Base-by-base conservation (phyloP, 495 filamentous ascomycete genomes). In the Aspergillus conjunctus region DNA sequence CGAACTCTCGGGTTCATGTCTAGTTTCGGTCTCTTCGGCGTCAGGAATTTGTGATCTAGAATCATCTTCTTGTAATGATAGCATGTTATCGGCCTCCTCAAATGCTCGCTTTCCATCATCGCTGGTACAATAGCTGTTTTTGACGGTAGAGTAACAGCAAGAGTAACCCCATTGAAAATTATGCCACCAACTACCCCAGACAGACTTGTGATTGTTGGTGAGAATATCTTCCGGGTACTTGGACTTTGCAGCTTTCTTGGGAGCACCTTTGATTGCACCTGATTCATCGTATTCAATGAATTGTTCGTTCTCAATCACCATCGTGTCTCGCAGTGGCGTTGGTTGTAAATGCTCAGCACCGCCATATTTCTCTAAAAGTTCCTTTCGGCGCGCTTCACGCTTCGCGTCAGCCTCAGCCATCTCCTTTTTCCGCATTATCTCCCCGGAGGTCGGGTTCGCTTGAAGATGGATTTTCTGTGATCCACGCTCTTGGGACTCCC, bases 141-240 rank as follows among this genome's bases (percentile, higher is more conserved):
- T 97, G 45, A 94, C 84, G 7, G 86, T 88, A 2, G 91, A 96
- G 72, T 90, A 91, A 80, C 94, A 98, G 75, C 94, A 98, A 22
- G 91, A 83, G 73, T 96, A 98, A n/a, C 95, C 94, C 94, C 94
- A 98, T 74, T 88, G 80, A 76, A 97, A 97, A 58, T 91, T 86
- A 44, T 84, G 82, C 94, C 94, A 98, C 94, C 94, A 98, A 68
- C 92, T 97, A 37, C 94, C 94, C 91, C 93, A 98, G 1, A 96
- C 91, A 0, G 89, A 85, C 20, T 86, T 91, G 71, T 98, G 94
- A 66, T 98, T 98, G 76, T 96, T 93, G 72, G 85, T 79, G 62
- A 91, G 76, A 5, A 97, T 81, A 64, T 98, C 91, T 66, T 98
- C 94, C 1, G 86, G 73, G 66, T 98, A 98, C 68, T 97, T 97